Evolutionary conservation across 1,284 basidiomycete species (phyloP), one percentile per base, ranked within the genome.

Genomic region (Puccinia novopanici): DNA sequence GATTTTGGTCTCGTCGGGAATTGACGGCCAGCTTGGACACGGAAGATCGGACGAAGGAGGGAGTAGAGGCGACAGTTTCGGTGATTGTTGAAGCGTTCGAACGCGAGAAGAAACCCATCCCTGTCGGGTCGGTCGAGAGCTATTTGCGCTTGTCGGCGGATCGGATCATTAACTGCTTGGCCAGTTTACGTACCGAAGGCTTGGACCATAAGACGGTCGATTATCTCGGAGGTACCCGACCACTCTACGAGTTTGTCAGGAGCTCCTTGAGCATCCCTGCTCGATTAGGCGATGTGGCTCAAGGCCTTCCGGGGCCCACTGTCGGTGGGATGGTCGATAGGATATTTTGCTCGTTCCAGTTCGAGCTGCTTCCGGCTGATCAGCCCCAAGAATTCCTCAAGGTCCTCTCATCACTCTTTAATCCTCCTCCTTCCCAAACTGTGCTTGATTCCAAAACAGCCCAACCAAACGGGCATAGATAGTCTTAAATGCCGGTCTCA

Each of bases 21-120:
- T 8, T 8, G 6, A 80, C 57, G n/a, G n/a, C 68, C 3, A 67
- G 71, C 48, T 54, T 80, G 30, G 78, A 80, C 57, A 63, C 59
- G 19, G 40, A 40, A 3, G 78, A 50, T 0, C 57, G 78, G 2
- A 24, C 67, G 6, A n/a, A 19, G 3, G 50, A 74, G 30, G 48
- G 30, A 2, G 55, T 74, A 6, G 59, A 80, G 27, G 17, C 19
- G 0, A 9, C 12, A 0, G 22, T 59, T 0, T 13, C 1, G 34
- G 19, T 50, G 9, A 42, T 74, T 2, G 54, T 80, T 0, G n/a
- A 24, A 1, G 6, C n/a, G 0, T 55, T 67, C 24, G 59, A 80
- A 8, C 6, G 10, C 0, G 30, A 24, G 4, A 27, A 73, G 50
- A 40, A n/a, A 2, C 48, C 22, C 1, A 57, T 74, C 30, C 34